Evolutionary conservation across 108 stramenopile species (phyloP).

Genomic region (Cyclotella sp.): DNA sequence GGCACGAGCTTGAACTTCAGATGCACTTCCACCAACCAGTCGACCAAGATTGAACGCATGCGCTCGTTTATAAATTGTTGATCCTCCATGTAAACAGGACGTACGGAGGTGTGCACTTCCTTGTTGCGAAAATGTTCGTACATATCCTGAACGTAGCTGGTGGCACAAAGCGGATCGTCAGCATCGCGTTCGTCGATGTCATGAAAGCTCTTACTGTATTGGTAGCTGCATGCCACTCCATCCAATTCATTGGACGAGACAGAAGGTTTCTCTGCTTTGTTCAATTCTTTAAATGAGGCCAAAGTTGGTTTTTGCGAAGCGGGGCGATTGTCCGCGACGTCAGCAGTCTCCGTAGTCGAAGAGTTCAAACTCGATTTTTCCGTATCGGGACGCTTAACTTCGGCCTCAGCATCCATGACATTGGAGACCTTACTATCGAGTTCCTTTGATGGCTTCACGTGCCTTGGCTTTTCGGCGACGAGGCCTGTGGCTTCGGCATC

Average conservation of each 20-base stretch:
- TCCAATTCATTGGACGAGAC: too few species aligned
- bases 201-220: constrained; percentile 42
- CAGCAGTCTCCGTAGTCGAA: too few species aligned
- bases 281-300: too few species aligned
- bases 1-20: constrained; percentile 97
- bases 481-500: not conserved
- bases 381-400: too few species aligned
- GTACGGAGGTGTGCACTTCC: constrained; percentile 82
- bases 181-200: constrained; percentile 86
- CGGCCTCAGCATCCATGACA: too few species aligned
- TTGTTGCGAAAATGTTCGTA: constrained; percentile 90
- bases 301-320: too few species aligned
- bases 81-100: constrained; percentile 86
- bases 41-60: constrained; percentile 97
- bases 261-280: too few species aligned
- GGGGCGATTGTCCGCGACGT: too few species aligned
- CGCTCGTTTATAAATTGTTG: constrained; percentile 92
- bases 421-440: not conserved
- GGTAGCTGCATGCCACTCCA: constrained; percentile 17
- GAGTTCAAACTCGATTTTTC: too few species aligned
- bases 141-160: constrained; percentile 96
- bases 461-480: not conserved
- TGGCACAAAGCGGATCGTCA: constrained; percentile 92
- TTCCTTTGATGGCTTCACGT: not conserved
- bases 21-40: constrained; percentile 99